Evolutionary conservation across 306 rosid species (phyloP).

Genomic region (Sechiopsis laciniata): DNA sequence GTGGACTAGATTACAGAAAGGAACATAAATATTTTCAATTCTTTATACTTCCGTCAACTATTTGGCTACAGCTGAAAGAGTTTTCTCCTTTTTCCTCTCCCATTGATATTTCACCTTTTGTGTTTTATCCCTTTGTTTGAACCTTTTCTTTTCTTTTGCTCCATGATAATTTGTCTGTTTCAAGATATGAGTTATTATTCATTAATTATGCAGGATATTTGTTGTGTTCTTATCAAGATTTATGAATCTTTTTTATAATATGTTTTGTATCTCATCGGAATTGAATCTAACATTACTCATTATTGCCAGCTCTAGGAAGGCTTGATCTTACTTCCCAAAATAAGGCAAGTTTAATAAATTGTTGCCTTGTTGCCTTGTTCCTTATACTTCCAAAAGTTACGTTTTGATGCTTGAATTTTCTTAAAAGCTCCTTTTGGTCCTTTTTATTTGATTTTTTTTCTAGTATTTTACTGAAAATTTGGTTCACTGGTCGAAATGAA

Average conservation of each 20-base stretch:
- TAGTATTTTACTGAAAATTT: background rate
- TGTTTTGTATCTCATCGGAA: background rate
- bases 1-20: background rate
- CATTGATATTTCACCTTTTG: background rate
- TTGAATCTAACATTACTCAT: conserved; percentile 18
- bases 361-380: background rate
- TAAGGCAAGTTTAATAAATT: conserved; percentile 47
- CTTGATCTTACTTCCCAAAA: conserved; percentile 38
- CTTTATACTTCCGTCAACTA: background rate
- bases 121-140: background rate
- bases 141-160: conserved; percentile 12
- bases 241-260: background rate
- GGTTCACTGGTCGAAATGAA: background rate
- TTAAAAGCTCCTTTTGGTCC: background rate
- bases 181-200: background rate
- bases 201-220: background rate
- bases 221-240: background rate
- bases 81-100: background rate
- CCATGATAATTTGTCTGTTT: background rate
- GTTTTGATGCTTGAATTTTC: background rate
- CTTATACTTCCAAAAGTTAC: background rate
- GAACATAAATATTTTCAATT: background rate
- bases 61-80: background rate
- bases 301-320: conserved; percentile 53
- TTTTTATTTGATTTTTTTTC: background rate